phyloP scores from a whole-genome alignment of 257 asterid genomes.

The Lycium ferocissimum region DNA sequence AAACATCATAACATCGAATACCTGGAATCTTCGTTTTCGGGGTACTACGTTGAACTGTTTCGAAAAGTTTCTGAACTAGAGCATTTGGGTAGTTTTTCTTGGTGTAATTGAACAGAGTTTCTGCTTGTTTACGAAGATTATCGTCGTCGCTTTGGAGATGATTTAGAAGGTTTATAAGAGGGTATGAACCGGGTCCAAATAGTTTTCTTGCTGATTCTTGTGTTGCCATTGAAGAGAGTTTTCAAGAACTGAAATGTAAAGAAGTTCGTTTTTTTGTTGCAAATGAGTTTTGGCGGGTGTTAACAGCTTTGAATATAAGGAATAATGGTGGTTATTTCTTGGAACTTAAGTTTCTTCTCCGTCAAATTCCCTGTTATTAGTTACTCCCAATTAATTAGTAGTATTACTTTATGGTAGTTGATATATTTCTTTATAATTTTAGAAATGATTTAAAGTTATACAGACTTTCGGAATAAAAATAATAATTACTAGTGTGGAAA shows the following conservation, averaged over 20 bases:
- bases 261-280: neutral
- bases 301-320: neutral
- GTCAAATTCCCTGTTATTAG: too few relatives aligned
- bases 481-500: too few relatives aligned
- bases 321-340: too few relatives aligned
- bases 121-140: neutral
- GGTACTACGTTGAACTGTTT: neutral
- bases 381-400: too few relatives aligned
- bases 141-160: neutral
- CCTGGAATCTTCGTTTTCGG: neutral
- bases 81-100: neutral
- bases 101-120: neutral
- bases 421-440: too few relatives aligned
- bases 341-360: neutral
- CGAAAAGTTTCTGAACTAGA: neutral
- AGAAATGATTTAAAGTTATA: too few relatives aligned
- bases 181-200: neutral
- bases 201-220: neutral
- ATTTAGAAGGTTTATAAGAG: neutral
- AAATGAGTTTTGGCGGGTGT: slow-evolving; percentile 12
- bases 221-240: slow-evolving; percentile 18
- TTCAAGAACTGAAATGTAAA: neutral
- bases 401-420: too few relatives aligned
- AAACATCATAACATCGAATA: neutral
- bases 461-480: too few relatives aligned